A percentile compares a stretch with the other conserved stretches of the same genome.
These are phyloP conservation scores for Fonsecaea multimorphosa DNA, from an alignment of 2,329 filamentous ascomycete species.

Conservation along the genomic window DNA sequence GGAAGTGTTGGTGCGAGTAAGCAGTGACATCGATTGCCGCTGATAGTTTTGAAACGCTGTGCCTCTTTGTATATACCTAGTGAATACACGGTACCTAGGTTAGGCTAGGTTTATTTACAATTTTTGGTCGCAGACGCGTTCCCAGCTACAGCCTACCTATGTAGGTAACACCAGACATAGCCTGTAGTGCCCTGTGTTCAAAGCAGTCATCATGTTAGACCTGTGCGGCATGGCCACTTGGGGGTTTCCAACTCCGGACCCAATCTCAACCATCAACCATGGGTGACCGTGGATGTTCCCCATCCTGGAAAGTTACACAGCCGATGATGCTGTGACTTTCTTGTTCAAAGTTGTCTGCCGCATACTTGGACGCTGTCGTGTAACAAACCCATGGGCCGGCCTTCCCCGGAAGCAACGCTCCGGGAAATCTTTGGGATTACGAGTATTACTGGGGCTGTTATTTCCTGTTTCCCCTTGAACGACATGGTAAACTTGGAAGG, in stretches of 20 bases:
- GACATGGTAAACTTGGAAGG: neutral
- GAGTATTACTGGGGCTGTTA: neutral
- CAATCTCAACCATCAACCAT: neutral
- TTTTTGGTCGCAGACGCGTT: too few relatives aligned
- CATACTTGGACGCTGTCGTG: neutral
- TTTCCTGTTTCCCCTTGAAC: neutral
- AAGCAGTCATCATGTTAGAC: too few relatives aligned
- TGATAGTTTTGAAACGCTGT: too few relatives aligned
- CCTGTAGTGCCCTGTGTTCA: too few relatives aligned
- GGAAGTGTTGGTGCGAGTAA: too few relatives aligned
- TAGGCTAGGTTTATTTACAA: too few relatives aligned
- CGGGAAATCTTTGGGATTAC: constrained; percentile 4
- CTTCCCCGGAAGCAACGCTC: constrained; percentile 11
- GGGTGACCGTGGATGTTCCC: neutral
- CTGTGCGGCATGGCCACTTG: too few relatives aligned
- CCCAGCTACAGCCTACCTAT: too few relatives aligned
- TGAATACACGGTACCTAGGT: too few relatives aligned
- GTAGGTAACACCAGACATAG: too few relatives aligned
- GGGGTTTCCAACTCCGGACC: neutral
- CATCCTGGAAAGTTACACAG: neutral
- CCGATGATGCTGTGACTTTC: constrained; percentile 16
- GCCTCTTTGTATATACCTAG: too few relatives aligned
- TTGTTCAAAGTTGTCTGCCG: neutral
- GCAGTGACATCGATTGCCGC: too few relatives aligned
- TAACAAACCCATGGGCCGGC: neutral